A percentile compares a stretch with the other conserved stretches of the same genome.
Conservation (phyloP, 768 basidiomycete genomes). For the Lenzites betulinus region DNA sequence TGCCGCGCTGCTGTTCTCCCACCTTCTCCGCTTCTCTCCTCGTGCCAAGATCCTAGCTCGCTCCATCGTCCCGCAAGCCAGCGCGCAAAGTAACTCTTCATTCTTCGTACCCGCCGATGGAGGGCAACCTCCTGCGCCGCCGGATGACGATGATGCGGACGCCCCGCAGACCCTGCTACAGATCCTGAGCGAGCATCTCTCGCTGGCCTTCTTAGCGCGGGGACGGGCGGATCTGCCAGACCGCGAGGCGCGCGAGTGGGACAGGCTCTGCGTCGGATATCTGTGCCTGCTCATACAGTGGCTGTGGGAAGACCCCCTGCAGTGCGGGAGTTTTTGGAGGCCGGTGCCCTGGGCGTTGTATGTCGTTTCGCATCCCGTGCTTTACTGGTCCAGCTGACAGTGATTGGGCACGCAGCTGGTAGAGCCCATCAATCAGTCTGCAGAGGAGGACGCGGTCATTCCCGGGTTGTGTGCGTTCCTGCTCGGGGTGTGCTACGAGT, state of each 20-base stretch:
- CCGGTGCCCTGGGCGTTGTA: conserved; percentile 89
- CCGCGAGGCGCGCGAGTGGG: conserved; percentile 85
- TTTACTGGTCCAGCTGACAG: not conserved
- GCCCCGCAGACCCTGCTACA: conserved; percentile 77
- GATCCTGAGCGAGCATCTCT: conserved; percentile 87
- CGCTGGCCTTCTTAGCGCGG: conserved; percentile 80
- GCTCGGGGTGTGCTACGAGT: conserved; percentile 94
- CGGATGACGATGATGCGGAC: conserved; percentile 42
- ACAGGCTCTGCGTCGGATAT: conserved; percentile 84
- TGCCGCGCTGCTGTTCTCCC: conserved; percentile 76
- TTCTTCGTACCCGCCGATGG: conserved; percentile 82
- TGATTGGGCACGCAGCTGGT: conserved; percentile 63
- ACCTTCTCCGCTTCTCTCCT: conserved; percentile 70
- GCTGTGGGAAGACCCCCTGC: conserved; percentile 95
- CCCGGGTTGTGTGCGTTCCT: conserved; percentile 92
- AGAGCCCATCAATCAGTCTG: conserved; percentile 89
- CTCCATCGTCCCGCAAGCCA: conserved; percentile 55
- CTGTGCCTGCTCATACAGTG: conserved; percentile 84
- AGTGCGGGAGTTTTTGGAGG: conserved; percentile 86
- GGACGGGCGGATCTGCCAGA: conserved; percentile 66
- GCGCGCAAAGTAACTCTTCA: conserved; percentile 36
- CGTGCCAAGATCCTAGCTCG: conserved; percentile 66
- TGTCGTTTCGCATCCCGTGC: conserved; percentile 35
- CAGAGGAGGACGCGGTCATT: conserved; percentile 82
- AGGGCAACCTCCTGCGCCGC: conserved; percentile 38